Conservation (phyloP, 352 stramenopile genomes). For the Globisporangium camurandrum region DNA sequence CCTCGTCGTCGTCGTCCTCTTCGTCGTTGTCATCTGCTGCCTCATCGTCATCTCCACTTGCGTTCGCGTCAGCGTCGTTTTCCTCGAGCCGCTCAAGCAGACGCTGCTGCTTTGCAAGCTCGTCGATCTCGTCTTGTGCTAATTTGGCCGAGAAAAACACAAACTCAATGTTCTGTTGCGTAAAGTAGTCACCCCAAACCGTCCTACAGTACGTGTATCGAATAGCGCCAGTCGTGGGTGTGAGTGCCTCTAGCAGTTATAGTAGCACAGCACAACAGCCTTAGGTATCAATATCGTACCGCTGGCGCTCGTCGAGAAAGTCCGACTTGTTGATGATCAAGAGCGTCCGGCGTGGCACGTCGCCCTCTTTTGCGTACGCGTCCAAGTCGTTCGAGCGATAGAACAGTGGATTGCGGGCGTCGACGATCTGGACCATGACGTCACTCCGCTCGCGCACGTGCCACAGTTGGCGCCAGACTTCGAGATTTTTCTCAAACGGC, state of each 20-base stretch:
- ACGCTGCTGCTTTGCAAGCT: constrained; percentile 57
- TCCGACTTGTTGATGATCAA: constrained; percentile 99
- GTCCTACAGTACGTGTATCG: constrained; percentile 20
- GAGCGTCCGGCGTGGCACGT: constrained; percentile 85
- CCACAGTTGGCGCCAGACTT: constrained; percentile 99
- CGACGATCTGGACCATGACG: constrained; percentile 97
- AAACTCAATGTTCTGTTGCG: constrained; percentile 82
- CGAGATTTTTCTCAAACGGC: constrained; percentile 99
- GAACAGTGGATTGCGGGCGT: constrained; percentile 98
- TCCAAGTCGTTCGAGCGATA: constrained; percentile 96
- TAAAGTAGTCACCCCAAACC: constrained; percentile 95
- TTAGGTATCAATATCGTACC: constrained; percentile 31
- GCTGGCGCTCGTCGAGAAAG: constrained; percentile 91
- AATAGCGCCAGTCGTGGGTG: background rate
- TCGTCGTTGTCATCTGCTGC: constrained; percentile 21
- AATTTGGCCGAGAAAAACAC: constrained; percentile 98
- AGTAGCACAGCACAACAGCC: background rate
- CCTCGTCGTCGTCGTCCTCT: constrained; percentile 10
- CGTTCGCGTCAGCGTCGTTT: constrained; percentile 12
- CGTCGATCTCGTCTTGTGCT: constrained; percentile 89
- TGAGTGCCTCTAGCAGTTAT: background rate
- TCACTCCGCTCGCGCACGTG: constrained; percentile 97
- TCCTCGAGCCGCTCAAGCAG: constrained; percentile 20
- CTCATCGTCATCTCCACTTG: constrained; percentile 20
- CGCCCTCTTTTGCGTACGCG: constrained; percentile 91